Evolutionary conservation across 2,329 filamentous ascomycete species (phyloP).

Genomic region (Chrysoporthe cubensis): DNA sequence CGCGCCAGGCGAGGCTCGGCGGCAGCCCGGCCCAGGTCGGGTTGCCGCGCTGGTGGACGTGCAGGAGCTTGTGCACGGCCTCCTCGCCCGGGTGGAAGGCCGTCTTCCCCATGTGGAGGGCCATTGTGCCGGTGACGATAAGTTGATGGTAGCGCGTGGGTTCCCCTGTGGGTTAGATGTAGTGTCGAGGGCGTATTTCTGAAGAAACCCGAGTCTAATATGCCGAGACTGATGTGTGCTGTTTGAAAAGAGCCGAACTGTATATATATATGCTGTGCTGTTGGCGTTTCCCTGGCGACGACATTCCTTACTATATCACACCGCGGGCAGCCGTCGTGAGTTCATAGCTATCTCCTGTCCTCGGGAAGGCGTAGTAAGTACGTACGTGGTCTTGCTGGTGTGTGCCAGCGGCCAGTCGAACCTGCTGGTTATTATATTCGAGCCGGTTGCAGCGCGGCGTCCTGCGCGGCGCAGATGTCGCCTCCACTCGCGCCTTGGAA

Average conservation of each 20-base stretch:
- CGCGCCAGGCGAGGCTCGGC: slow-evolving; percentile 61
- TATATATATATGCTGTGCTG: neutral
- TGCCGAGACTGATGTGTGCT: neutral
- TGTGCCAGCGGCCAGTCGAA: neutral
- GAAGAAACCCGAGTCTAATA: neutral
- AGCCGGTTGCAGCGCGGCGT: neutral
- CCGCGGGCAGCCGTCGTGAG: neutral
- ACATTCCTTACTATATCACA: neutral
- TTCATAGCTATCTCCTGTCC: neutral
- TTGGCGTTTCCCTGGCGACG: neutral
- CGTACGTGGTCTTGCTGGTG: no score
- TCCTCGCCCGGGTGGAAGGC: slow-evolving; percentile 69
- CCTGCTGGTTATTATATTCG: neutral
- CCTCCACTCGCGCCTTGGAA: neutral
- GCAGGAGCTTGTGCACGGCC: slow-evolving; percentile 65
- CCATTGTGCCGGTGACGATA: slow-evolving; percentile 4
- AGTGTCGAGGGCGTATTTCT: no score
- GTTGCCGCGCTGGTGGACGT: slow-evolving; percentile 52
- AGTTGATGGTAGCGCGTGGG: no score
- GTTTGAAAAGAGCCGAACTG: neutral
- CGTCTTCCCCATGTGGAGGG: slow-evolving; percentile 15
- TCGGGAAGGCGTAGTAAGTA: no score
- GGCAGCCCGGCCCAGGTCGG: slow-evolving; percentile 70
- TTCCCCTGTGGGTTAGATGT: no score
- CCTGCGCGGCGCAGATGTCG: neutral